Percentiles rank a stretch among this genome's conserved stretches.
Evolutionary conservation across 495 filamentous ascomycete genomes (phyloP).

Genomic region (Aspergillus avenaceus): DNA sequence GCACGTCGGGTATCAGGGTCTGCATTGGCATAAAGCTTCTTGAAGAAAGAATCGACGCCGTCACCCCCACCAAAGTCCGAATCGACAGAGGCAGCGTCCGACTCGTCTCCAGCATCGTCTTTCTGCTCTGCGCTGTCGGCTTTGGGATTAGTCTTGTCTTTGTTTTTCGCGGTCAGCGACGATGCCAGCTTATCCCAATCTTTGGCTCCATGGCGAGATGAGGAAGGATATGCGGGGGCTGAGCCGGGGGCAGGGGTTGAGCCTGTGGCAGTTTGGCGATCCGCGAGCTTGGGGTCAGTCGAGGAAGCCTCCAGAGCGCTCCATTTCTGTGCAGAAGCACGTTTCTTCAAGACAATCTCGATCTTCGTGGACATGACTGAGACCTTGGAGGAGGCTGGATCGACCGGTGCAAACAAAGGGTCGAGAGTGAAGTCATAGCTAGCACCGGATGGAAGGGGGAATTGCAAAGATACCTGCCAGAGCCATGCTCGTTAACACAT

Average conservation of each 20-base stretch:
- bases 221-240: slow-evolving; percentile 78
- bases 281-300: slow-evolving; percentile 23
- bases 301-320: slow-evolving; percentile 55
- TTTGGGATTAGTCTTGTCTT: slow-evolving; percentile 10
- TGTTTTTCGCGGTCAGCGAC: slow-evolving; percentile 44
- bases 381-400: slow-evolving; percentile 53
- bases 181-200: slow-evolving; percentile 83
- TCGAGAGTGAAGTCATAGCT: slow-evolving; percentile 66
- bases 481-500: slow-evolving; percentile 15
- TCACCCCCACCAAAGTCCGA: slow-evolving; percentile 63
- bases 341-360: slow-evolving; percentile 73
- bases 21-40: slow-evolving; percentile 77
- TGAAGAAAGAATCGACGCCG: slow-evolving; percentile 85
- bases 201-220: slow-evolving; percentile 77
- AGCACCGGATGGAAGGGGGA: slow-evolving; percentile 57
- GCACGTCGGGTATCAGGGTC: slow-evolving; percentile 78
- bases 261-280: slow-evolving; percentile 20
- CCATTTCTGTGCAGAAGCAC: slow-evolving; percentile 70
- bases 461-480: slow-evolving; percentile 56
- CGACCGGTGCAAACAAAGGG: slow-evolving; percentile 66
- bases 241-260: slow-evolving; percentile 17
- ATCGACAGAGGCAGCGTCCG: slow-evolving; percentile 45
- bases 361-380: slow-evolving; percentile 76
- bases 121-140: slow-evolving; percentile 14
- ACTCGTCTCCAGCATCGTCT: slow-evolving; percentile 29